Conservation (phyloP, 768 basidiomycete genomes). For the Paxillus rubicundulus region DNA sequence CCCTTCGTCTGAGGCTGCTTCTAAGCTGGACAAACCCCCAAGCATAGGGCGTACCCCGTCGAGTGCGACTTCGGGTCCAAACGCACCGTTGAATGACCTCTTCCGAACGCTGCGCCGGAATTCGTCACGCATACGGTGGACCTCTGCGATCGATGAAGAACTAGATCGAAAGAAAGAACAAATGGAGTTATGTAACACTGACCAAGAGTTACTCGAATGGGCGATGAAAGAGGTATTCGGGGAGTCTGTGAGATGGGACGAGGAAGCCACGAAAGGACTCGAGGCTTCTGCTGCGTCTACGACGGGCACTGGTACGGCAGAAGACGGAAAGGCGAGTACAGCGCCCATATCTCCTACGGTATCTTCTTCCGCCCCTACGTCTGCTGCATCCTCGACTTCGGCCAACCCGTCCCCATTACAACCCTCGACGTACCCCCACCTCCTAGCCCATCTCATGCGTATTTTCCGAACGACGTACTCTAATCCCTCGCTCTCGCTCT, state of each 20-base stretch:
- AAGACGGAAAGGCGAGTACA: background rate
- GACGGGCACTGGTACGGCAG: background rate
- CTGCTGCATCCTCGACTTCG: background rate
- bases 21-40: conserved; percentile 6
- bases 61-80: background rate
- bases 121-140: conserved; percentile 49
- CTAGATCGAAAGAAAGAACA: conserved; percentile 71
- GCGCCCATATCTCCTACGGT: background rate
- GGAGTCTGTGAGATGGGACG: conserved; percentile 50
- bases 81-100: conserved; percentile 42
- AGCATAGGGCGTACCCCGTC: conserved; percentile 12
- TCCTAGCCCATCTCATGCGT: conserved; percentile 75
- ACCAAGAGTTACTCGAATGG: conserved; percentile 74
- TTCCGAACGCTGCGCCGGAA: conserved; percentile 55
- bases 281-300: conserved; percentile 11
- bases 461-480: conserved; percentile 74
- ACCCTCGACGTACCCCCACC: conserved; percentile 66
- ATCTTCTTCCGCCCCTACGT: background rate
- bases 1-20: conserved; percentile 1
- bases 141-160: conserved; percentile 48
- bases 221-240: conserved; percentile 65
- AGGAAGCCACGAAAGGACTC: conserved; percentile 41
- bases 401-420: conserved; percentile 41
- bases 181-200: conserved; percentile 67
- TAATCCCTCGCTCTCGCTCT: conserved; percentile 78